phyloP scores from a whole-genome alignment of 345 rosid species.

The Eutrema yunnanense region DNA sequence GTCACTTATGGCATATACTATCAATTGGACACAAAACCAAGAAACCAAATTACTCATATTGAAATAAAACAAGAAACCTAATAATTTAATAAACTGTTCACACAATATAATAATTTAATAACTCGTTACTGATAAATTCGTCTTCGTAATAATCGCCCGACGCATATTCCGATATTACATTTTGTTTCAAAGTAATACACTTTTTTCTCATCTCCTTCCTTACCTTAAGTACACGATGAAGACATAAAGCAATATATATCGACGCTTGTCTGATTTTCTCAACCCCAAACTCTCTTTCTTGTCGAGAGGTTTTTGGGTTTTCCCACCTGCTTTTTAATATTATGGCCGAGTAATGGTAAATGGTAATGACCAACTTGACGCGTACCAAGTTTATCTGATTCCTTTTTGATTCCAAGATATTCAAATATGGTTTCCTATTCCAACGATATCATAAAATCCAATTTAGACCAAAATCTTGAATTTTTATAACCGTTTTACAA shows the following conservation, averaged over 20 bases:
- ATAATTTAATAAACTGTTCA: no score
- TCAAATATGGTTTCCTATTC: not conserved
- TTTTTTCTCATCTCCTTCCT: not conserved
- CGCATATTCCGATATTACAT: not conserved
- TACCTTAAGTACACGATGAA: not conserved
- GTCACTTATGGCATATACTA: slow-evolving; percentile 2
- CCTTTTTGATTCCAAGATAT: not conserved
- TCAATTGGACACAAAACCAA: not conserved
- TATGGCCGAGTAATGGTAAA: no score
- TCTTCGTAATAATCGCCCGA: slow-evolving; percentile 25
- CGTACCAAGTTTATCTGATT: not conserved
- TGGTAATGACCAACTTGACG: not conserved
- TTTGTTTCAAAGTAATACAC: not conserved
- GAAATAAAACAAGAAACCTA: not conserved
- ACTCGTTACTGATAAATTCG: slow-evolving; percentile 1
- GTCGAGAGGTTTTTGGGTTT: not conserved
- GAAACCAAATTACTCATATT: not conserved
- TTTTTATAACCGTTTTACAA: not conserved
- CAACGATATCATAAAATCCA: not conserved
- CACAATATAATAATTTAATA: not conserved
- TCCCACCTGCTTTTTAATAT: not conserved
- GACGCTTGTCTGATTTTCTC: slow-evolving; percentile 7
- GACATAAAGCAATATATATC: not conserved
- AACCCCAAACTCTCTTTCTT: slow-evolving; percentile 6
- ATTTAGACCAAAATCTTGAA: not conserved